Evolutionary conservation across 345 rosid genomes (phyloP).

Genomic region (Salix viminalis): DNA sequence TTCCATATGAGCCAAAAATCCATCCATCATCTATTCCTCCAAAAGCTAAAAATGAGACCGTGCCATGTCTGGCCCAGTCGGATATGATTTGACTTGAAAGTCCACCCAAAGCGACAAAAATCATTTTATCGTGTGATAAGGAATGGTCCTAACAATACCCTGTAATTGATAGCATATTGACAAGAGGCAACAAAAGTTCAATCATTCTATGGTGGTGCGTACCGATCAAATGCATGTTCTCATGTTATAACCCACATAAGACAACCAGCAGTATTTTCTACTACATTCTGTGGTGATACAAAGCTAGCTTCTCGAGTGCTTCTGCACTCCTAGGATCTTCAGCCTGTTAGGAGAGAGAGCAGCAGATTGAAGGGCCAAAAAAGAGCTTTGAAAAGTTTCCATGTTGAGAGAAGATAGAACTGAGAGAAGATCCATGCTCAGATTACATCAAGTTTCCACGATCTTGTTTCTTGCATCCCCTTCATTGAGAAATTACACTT

Average conservation of each 20-base stretch:
- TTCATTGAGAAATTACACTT: not conserved
- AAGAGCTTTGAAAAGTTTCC: not conserved
- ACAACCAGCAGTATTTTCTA: constrained; percentile 4
- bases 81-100: constrained; percentile 1
- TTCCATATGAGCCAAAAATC: constrained; percentile 5
- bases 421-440: not conserved
- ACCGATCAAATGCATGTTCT: not conserved
- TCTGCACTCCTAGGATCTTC: not conserved
- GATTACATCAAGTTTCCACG: not conserved
- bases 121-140: not conserved
- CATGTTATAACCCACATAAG: not conserved
- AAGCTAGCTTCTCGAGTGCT: not conserved
- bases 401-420: not conserved
- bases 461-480: not conserved
- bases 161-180: not conserved
- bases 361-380: not conserved
- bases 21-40: constrained; percentile 11
- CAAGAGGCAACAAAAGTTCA: not conserved
- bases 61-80: constrained; percentile 16
- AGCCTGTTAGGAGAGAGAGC: constrained; percentile 1
- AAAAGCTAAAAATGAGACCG: constrained; percentile 1
- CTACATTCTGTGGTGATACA: not conserved
- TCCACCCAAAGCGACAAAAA: constrained; percentile 3
- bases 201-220: not conserved
- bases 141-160: not conserved